These are phyloP conservation scores for Casuarina equisetifolia DNA, from an alignment of 306 rosid species.

Conservation along the genomic window DNA sequence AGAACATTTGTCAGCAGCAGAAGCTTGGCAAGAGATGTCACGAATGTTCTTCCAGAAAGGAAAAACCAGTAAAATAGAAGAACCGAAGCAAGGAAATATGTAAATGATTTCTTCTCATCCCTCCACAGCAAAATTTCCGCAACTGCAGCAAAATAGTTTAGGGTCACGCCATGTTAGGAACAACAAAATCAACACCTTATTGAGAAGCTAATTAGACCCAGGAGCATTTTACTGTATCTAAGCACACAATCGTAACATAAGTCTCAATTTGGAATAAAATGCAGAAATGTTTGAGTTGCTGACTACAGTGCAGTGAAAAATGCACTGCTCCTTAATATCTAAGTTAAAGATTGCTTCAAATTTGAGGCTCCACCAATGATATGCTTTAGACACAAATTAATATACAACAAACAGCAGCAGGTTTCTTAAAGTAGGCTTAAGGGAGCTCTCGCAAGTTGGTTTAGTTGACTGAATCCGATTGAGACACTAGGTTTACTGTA, in stretches of 20 bases:
- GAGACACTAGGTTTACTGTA: background rate
- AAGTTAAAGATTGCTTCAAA: constrained; percentile 7
- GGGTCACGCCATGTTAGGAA: constrained; percentile 29
- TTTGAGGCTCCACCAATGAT: background rate
- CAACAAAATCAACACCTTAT: background rate
- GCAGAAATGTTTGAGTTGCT: background rate
- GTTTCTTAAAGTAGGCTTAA: constrained; percentile 5
- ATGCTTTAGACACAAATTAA: background rate
- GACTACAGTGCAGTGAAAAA: background rate
- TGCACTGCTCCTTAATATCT: background rate
- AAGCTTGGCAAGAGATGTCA: constrained; percentile 56
- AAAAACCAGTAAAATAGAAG: constrained; percentile 77
- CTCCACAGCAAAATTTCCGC: constrained; percentile 89
- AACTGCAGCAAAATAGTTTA: constrained; percentile 58
- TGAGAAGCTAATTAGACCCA: background rate
- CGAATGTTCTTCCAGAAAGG: constrained; percentile 66
- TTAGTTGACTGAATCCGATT: background rate
- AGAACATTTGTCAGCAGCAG: constrained; percentile 42
- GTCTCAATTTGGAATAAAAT: background rate
- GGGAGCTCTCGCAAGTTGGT: background rate
- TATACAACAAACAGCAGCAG: background rate
- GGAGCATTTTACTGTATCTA: background rate
- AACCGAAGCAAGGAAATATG: constrained; percentile 52
- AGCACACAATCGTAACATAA: background rate
- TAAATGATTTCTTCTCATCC: constrained; percentile 75